Base-by-base conservation (phyloP, 192 early-diverging fungal species). In the Entomortierella parvispora region DNA sequence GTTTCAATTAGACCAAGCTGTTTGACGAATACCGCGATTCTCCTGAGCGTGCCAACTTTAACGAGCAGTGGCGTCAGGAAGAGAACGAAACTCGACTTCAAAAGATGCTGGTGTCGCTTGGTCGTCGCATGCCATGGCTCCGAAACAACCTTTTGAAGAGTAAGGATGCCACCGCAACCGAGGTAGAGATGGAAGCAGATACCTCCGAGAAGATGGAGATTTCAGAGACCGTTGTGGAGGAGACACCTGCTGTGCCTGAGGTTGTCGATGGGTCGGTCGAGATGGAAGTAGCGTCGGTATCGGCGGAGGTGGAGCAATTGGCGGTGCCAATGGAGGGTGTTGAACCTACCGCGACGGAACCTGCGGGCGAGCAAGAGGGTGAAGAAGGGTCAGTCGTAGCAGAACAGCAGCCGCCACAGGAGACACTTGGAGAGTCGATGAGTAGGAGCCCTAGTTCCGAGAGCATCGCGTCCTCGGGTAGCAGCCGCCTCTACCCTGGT, bases 61-160 rank as follows among this genome's bases (percentile, higher is more conserved):
- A 83, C 33, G 92, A 93, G 69, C 87, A 84, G 26, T 93, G 92
- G 92, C 86, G 90, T 28, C 89, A 88, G 45, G 90, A 90, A 29
- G 86, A 84, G 6, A 80, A 80, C 2, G 92, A 93, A 64, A 88
- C 86, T 22, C 88, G 88, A 48, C 82, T 89, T 34, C 80, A 89
- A 28, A 93, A 93, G 62, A 84, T 93, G 80, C 82, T 87, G 26
- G 87, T 87, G 17, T 90, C 88, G 28, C 80, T 93, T 14, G 85
- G 85, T 12, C 72, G 83, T 25, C 87, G 90, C 44, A 93, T 93
- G 92, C 92, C 92, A 1, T 93, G 92, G 92, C 65, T 93, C 9
- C 57, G 78, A 40, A 79, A 80, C 46, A 77, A 28, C 32, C 43
- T 77, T 6, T 22, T 68, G 42, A 77, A 81, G 51, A 33, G 29